phyloP scores from a whole-genome alignment of 2,329 filamentous ascomycete species.

The Gaeumannomyces tritici region DNA sequence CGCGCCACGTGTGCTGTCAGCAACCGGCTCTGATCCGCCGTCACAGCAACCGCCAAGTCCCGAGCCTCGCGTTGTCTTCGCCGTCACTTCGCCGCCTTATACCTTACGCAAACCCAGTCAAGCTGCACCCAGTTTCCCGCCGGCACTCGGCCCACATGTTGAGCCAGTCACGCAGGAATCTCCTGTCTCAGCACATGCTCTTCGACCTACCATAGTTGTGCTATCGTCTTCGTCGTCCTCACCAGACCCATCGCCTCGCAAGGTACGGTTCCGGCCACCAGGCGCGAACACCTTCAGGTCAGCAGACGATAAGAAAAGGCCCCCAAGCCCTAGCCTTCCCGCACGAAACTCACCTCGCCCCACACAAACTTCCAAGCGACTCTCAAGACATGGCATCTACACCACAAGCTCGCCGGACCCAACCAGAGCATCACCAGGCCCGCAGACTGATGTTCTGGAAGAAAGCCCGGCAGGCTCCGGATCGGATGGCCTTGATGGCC shows the following conservation, averaged over 20 bases:
- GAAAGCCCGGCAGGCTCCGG: not conserved
- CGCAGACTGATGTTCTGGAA: not conserved
- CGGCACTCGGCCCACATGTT: too few species aligned
- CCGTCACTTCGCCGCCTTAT: not conserved
- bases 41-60: not conserved
- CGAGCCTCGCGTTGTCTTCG: not conserved
- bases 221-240: not conserved
- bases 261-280: too few species aligned
- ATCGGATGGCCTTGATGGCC: not conserved
- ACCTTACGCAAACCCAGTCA: not conserved
- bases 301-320: not conserved
- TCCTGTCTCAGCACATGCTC: not conserved
- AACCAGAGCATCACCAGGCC: not conserved
- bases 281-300: not conserved
- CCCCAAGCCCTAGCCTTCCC: not conserved
- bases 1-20: not conserved
- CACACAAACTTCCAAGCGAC: not conserved
- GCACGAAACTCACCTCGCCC: not conserved
- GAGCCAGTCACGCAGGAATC: not conserved
- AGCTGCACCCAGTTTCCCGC: not conserved
- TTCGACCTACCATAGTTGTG: not conserved
- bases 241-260: too few species aligned
- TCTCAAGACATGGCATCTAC: not conserved
- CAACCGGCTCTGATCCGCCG: not conserved
- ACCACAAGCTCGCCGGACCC: not conserved